Evolutionary conservation across 2,329 filamentous ascomycete genomes (phyloP).

Genomic region (Aurifilum marmelostoma): DNA sequence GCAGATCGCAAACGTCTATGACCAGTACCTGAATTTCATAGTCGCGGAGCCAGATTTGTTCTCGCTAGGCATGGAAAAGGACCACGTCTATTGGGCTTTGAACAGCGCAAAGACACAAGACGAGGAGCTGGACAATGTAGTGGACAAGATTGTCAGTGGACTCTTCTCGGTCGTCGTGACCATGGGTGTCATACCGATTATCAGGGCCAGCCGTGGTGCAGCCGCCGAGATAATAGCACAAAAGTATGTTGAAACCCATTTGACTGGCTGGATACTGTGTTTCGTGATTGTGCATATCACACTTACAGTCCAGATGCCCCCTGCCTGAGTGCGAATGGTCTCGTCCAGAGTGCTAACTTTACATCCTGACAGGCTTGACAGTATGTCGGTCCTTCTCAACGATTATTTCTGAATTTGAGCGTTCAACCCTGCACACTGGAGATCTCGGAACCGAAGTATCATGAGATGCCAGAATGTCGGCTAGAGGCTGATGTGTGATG

Average conservation of each 20-base stretch:
- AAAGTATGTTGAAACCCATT: constrained; percentile 49
- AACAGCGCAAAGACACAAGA: constrained; percentile 92
- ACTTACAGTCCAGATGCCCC: not conserved
- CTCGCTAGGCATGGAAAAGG: constrained; percentile 88
- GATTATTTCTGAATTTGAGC: not conserved
- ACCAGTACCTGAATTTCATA: constrained; percentile 97
- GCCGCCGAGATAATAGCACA: constrained; percentile 93
- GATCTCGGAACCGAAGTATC: not conserved
- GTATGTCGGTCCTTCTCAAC: constrained; percentile 39
- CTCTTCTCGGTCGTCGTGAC: constrained; percentile 99
- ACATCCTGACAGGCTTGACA: constrained; percentile 61
- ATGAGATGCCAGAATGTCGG: not conserved
- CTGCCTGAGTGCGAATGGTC: not conserved
- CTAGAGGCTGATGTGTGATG: not conserved
- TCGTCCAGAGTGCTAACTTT: constrained; percentile 8
- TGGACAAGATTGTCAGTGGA: constrained; percentile 92
- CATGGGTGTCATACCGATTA: constrained; percentile 95
- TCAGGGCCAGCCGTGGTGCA: constrained; percentile 88
- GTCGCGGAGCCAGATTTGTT: constrained; percentile 95
- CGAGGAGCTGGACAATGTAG: constrained; percentile 81
- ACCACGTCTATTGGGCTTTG: constrained; percentile 90
- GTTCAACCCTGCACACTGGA: not conserved
- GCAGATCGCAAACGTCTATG: constrained; percentile 87
- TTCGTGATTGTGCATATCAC: not conserved
- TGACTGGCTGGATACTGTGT: not conserved